Conservation (phyloP, 2,329 filamentous ascomycete genomes). For the Fusarium protoensiforme region DNA sequence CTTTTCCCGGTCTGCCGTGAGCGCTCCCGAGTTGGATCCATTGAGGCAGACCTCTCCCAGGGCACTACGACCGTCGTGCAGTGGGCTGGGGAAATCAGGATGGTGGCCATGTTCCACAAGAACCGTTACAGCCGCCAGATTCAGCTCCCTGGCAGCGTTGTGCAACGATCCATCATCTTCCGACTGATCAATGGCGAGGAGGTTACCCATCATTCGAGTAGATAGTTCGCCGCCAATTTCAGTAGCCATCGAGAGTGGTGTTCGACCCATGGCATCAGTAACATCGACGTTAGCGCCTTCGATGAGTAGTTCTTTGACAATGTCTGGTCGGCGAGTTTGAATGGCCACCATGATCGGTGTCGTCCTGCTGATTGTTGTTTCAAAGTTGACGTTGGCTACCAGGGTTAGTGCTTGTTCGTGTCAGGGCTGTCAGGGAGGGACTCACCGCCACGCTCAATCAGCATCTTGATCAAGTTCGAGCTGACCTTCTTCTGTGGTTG, state of each 20-base stretch:
- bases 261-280: conserved; percentile 66
- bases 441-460: conserved; percentile 60
- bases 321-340: conserved; percentile 63
- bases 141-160: conserved; percentile 70
- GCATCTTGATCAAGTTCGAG: conserved; percentile 65
- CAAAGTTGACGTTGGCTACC: conserved; percentile 67
- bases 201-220: conserved; percentile 63
- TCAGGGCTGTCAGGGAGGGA: conserved; percentile 18
- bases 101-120: conserved; percentile 70
- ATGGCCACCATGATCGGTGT: conserved; percentile 72
- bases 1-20: conserved; percentile 61
- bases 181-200: conserved; percentile 66
- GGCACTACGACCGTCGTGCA: conserved; percentile 71
- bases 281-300: conserved; percentile 70
- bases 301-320: conserved; percentile 66
- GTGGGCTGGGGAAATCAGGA: conserved; percentile 71
- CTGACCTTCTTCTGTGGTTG: conserved; percentile 73
- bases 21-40: conserved; percentile 58
- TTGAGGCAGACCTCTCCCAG: conserved; percentile 72
- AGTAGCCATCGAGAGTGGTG: conserved; percentile 70
- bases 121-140: conserved; percentile 65
- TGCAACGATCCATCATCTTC: conserved; percentile 75
- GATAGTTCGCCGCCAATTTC: conserved; percentile 63
- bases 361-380: conserved; percentile 61
- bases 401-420: conserved; percentile 18